These are phyloP conservation scores for Elsinoe arachidis DNA, from an alignment of 2,329 filamentous ascomycete genomes.

Conservation along the genomic window DNA sequence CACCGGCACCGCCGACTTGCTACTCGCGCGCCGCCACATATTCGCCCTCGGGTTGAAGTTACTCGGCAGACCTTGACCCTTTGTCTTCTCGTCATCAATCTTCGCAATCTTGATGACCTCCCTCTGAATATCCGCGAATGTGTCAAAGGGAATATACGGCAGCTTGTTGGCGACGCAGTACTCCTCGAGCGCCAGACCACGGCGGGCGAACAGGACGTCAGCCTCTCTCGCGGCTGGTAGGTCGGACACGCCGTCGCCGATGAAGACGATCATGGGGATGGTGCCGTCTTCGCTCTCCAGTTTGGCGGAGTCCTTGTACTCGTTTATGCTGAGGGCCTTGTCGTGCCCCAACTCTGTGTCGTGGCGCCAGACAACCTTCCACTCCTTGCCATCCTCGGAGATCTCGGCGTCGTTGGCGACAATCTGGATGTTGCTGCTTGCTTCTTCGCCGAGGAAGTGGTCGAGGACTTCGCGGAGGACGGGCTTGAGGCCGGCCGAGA, in stretches of 20 bases:
- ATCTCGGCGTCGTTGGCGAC: slow-evolving; percentile 60
- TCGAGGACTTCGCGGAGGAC: slow-evolving; percentile 54
- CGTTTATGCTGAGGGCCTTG: slow-evolving; percentile 56
- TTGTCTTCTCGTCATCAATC: slow-evolving; percentile 53
- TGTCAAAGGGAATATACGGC: slow-evolving; percentile 54
- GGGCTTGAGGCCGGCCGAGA: slow-evolving; percentile 59
- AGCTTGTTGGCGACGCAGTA: slow-evolving; percentile 57
- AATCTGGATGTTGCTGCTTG: slow-evolving; percentile 53
- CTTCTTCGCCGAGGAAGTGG: slow-evolving; percentile 54
- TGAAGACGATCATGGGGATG: slow-evolving; percentile 59
- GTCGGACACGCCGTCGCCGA: slow-evolving; percentile 61
- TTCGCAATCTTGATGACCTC: slow-evolving; percentile 50
- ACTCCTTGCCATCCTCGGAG: slow-evolving; percentile 47
- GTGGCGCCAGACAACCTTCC: slow-evolving; percentile 61
- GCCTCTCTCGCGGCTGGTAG: slow-evolving; percentile 57
- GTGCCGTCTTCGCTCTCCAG: slow-evolving; percentile 50
- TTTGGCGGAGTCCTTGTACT: slow-evolving; percentile 49
- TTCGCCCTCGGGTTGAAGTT: slow-evolving; percentile 61
- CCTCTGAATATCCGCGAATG: slow-evolving; percentile 55
- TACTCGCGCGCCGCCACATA: slow-evolving; percentile 56
- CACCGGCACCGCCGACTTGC: slow-evolving; percentile 46
- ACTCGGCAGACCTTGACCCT: slow-evolving; percentile 49
- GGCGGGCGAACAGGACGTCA: slow-evolving; percentile 58
- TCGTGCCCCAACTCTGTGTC: slow-evolving; percentile 58
- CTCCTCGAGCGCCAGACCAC: slow-evolving; percentile 56